Base-by-base conservation (phyloP, 75 land plant genomes). In the Picea glauca region DNA sequence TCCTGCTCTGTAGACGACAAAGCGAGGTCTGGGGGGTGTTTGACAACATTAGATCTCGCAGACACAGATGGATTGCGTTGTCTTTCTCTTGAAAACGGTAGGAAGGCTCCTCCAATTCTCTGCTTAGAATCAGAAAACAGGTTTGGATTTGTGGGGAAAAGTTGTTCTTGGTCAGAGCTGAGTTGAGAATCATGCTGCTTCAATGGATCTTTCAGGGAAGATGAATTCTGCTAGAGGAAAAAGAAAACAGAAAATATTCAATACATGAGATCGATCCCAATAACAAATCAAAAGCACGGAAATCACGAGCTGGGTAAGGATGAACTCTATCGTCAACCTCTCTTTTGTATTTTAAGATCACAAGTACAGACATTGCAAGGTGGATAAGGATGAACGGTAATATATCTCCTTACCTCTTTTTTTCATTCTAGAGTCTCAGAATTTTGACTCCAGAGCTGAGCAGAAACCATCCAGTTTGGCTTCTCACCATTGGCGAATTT, bases 391-490 rank as follows among this genome's bases (percentile, higher is more conserved):
- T 60, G 20, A 60, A 18, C 1, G 20, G 61, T 13, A 2, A 60
- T 0, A 1, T 60, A 14, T 60, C 2, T 0, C 20, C 38, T 35
- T 35, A 33, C 92, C 75, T 72, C 77, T 56, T 73, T 35, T 12
- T 73, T 67, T 17, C 80, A 58, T 76, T 74, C 72, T 64, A 38
- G 21, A 32, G 76, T 81, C 76, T 56, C 79, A 76, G 61, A 78
- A 59, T 81, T 58, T 80, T 87, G 91, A 58, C 86, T 91, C 98
- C 98, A 95, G 14, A 96, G 85, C 77, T 93, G 94, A 9, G 90
- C 94, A 20, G 90, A 86, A 3, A 87, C 90, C 96, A 93, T 91
- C 96, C 98, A 93, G n/a, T 83, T 88, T 32, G 90, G 89, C 73
- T 88, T 93, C 33, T 86, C 91, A 3, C 72, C 72, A 31, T 67